phyloP scores from a whole-genome alignment of 495 filamentous ascomycete species.

The Penicillium bovifimosum region DNA sequence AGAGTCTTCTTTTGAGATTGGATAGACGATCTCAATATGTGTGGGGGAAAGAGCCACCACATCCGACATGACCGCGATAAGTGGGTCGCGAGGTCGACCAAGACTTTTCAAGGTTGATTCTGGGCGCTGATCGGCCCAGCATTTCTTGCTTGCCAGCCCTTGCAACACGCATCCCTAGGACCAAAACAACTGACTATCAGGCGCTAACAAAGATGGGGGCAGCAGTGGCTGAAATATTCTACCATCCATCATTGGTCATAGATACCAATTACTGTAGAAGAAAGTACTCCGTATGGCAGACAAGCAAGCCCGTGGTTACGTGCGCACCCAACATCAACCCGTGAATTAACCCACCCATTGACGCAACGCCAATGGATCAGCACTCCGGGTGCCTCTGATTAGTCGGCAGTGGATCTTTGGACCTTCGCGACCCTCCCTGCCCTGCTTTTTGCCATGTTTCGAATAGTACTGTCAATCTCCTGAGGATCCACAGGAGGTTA shows the following conservation, averaged over 20 bases:
- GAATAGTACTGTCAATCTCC: constrained; percentile 17
- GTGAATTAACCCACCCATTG: constrained; percentile 9
- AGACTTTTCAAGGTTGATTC: constrained; percentile 25
- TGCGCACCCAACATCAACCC: constrained; percentile 4
- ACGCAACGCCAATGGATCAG: constrained; percentile 22
- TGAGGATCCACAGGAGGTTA: constrained; percentile 15
- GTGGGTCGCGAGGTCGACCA: constrained; percentile 20
- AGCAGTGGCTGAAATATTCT: constrained; percentile 3
- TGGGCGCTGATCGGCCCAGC: constrained; percentile 18
- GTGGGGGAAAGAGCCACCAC: neutral
- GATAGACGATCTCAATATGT: neutral
- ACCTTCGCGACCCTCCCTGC: neutral
- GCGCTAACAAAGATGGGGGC: constrained; percentile 10
- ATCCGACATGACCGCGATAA: constrained; percentile 3
- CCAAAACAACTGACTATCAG: neutral
- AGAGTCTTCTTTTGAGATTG: neutral
- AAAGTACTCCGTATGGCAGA: too few species aligned
- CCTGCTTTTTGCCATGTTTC: constrained; percentile 9
- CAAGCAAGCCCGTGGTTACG: constrained; percentile 14
- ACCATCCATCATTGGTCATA: constrained; percentile 8
- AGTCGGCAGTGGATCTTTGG: constrained; percentile 1
- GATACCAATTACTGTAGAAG: neutral
- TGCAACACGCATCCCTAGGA: constrained; percentile 7
- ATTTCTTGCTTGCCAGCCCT: constrained; percentile 15
- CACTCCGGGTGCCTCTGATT: constrained; percentile 12